Evolutionary conservation across 2,329 filamentous ascomycete species (phyloP).

Genomic region (Neoscytalidium dimidiatum): DNA sequence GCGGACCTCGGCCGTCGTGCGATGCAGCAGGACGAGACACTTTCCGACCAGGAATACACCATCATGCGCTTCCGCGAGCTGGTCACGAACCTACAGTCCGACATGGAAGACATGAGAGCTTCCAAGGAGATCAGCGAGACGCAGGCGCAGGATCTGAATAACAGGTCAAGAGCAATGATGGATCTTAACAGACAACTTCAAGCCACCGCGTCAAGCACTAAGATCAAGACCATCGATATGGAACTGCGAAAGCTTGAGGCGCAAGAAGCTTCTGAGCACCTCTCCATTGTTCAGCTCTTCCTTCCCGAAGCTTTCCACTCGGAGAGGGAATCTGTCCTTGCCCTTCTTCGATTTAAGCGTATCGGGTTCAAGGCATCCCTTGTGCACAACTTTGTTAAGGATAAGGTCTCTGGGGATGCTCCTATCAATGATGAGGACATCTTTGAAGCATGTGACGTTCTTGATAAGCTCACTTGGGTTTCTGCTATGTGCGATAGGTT

Average conservation of each 20-base stretch:
- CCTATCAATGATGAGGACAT: slow-evolving; percentile 75
- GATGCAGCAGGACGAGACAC: slow-evolving; percentile 72
- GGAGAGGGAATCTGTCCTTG: slow-evolving; percentile 77
- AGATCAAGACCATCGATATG: slow-evolving; percentile 91
- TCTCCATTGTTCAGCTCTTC: slow-evolving; percentile 87
- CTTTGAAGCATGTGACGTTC: slow-evolving; percentile 76
- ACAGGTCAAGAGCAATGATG: slow-evolving; percentile 89
- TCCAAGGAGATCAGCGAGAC: slow-evolving; percentile 91
- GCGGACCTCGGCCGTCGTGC: slow-evolving; percentile 76
- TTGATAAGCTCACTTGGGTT: slow-evolving; percentile 86
- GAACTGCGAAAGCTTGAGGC: slow-evolving; percentile 85
- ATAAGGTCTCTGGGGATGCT: slow-evolving; percentile 67
- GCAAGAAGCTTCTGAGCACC: slow-evolving; percentile 83
- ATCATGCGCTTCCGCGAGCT: slow-evolving; percentile 86
- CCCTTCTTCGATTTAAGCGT: slow-evolving; percentile 83
- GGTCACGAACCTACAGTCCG: slow-evolving; percentile 79
- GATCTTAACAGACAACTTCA: slow-evolving; percentile 95
- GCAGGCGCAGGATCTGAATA: slow-evolving; percentile 87
- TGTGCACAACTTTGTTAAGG: slow-evolving; percentile 75
- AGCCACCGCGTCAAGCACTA: slow-evolving; percentile 84
- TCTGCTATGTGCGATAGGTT: slow-evolving; percentile 82
- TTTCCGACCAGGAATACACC: slow-evolving; percentile 89
- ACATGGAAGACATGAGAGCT: slow-evolving; percentile 88
- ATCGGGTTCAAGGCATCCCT: slow-evolving; percentile 85
- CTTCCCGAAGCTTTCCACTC: slow-evolving; percentile 25